These are phyloP conservation scores for Flammula alnicola DNA, from an alignment of 1,284 basidiomycete genomes.

Conservation along the genomic window DNA sequence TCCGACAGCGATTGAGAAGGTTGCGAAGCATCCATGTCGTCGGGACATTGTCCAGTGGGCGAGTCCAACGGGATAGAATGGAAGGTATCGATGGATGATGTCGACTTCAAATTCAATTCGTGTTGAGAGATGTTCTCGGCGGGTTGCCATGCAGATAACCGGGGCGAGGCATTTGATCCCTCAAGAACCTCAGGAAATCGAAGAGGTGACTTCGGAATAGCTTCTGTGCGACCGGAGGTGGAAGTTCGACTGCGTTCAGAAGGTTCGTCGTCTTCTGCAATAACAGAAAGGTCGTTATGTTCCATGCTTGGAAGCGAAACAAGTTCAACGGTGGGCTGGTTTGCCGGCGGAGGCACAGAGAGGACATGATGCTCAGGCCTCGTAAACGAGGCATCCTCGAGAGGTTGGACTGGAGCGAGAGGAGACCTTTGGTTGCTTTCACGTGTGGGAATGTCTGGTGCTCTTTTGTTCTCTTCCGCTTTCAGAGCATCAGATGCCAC, in stretches of 20 bases:
- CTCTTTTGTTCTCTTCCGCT: neutral
- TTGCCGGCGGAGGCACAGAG: neutral
- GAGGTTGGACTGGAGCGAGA: constrained; percentile 19
- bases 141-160: neutral
- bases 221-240: constrained; percentile 11
- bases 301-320: constrained; percentile 24
- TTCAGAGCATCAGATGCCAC: neutral
- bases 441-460: neutral
- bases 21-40: neutral
- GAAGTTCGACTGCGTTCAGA: constrained; percentile 43
- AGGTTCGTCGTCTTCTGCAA: constrained; percentile 71
- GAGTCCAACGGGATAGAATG: constrained; percentile 43
- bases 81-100: constrained; percentile 38
- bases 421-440: constrained; percentile 9
- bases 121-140: neutral
- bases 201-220: neutral
- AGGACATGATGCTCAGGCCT: neutral
- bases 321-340: neutral
- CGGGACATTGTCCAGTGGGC: constrained; percentile 22
- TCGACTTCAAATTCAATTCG: constrained; percentile 7
- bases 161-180: neutral
- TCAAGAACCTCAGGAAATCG: neutral
- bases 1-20: neutral
- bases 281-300: constrained; percentile 61
- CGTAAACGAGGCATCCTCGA: neutral